Conservation (phyloP, 1,139 yeast species). For the Geotrichum europaeum region DNA sequence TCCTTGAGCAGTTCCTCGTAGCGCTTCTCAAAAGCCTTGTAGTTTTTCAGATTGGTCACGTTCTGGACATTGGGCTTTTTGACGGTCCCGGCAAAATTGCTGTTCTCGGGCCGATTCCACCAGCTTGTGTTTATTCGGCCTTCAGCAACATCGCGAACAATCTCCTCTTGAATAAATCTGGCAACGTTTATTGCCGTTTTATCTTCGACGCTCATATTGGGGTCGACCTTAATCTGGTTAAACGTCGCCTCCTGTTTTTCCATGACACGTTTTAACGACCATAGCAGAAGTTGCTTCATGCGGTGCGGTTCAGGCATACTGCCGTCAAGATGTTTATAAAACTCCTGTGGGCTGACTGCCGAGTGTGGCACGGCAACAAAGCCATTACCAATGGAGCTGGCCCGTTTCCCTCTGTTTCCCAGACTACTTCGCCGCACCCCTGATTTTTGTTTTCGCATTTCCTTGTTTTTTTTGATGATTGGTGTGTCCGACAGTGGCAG, state of each 20-base stretch:
- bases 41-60: constrained; percentile 43
- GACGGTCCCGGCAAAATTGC: constrained; percentile 29
- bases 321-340: constrained; percentile 56
- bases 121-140: constrained; percentile 62
- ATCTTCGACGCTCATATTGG: constrained; percentile 24
- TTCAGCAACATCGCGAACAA: constrained; percentile 51
- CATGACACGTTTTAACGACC: constrained; percentile 57
- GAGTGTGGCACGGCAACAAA: constrained; percentile 62
- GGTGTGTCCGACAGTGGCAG: constrained; percentile 42
- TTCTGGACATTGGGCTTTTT: constrained; percentile 53
- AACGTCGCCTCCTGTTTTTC: constrained; percentile 35
- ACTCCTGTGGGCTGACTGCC: constrained; percentile 51
- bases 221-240: constrained; percentile 27
- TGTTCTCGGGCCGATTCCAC: constrained; percentile 44
- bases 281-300: constrained; percentile 61
- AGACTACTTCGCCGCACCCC: constrained; percentile 28
- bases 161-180: constrained; percentile 59
- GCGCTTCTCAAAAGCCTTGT: constrained; percentile 43
- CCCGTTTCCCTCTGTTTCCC: constrained; percentile 56
- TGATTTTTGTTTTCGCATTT: constrained; percentile 28
- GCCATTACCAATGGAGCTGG: constrained; percentile 72
- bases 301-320: constrained; percentile 66
- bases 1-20: constrained; percentile 44
- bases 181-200: constrained; percentile 38
- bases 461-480: constrained; percentile 37